Conservation (phyloP, 2,329 filamentous ascomycete species). For the Proliferodiscus dingleyae region DNA sequence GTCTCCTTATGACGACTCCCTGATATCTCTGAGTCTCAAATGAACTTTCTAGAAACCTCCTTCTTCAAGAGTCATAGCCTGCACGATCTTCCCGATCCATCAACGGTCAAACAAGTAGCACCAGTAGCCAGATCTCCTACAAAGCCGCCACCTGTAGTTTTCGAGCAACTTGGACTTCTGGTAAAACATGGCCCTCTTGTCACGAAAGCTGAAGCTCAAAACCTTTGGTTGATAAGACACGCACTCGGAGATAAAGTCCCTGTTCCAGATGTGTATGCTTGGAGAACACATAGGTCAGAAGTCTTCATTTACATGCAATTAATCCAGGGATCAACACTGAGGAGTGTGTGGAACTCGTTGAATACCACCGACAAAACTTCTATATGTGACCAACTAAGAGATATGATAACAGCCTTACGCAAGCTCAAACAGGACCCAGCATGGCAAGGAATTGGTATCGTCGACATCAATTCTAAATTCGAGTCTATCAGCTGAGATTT, state of each 20-base stretch:
- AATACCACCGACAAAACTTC: not conserved
- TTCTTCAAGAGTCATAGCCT: not conserved
- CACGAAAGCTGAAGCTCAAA: conserved; percentile 29
- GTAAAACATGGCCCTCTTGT: conserved; percentile 32
- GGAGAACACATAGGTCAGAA: conserved; percentile 24
- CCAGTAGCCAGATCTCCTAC: not conserved
- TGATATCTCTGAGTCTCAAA: too few relatives aligned
- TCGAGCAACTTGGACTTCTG: conserved; percentile 30
- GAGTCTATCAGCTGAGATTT: not conserved
- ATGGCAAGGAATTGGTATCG: conserved; percentile 11
- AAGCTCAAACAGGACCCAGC: conserved; percentile 6
- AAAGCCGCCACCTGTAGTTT: conserved; percentile 17
- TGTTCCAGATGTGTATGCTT: conserved; percentile 36
- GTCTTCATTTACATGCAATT: conserved; percentile 29
- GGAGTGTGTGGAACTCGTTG: conserved; percentile 16
- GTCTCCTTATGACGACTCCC: too few relatives aligned
- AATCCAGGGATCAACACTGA: conserved; percentile 17
- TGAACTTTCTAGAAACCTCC: not conserved
- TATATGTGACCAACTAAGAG: not conserved
- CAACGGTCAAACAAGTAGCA: not conserved
- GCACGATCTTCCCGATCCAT: not conserved
- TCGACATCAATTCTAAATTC: not conserved
- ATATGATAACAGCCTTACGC: not conserved
- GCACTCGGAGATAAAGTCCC: conserved; percentile 21
- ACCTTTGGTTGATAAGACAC: conserved; percentile 27